A percentile compares a stretch with the other conserved stretches of the same genome.
phyloP scores from a whole-genome alignment of 2,329 filamentous ascomycete species.

The Didymella pomorum region DNA sequence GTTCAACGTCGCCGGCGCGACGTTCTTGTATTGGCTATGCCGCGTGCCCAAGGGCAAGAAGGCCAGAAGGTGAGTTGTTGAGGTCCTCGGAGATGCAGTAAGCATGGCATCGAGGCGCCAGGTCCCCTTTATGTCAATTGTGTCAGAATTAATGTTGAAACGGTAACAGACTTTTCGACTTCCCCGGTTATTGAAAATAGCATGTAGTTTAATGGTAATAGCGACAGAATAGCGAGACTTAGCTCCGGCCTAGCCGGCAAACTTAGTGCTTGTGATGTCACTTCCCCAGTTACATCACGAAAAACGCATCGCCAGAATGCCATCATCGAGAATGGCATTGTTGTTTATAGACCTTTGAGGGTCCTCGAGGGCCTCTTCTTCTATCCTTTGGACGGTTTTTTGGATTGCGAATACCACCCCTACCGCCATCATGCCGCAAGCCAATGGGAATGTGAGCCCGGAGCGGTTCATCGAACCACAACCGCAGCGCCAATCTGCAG shows the following conservation, averaged over 20 bases:
- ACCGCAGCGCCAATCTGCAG: conserved; percentile 20
- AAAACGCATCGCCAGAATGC: conserved; percentile 1
- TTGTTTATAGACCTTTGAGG: not conserved
- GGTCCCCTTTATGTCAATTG: not conserved
- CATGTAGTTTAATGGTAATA: conserved; percentile 10
- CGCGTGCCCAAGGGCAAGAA: conserved; percentile 60
- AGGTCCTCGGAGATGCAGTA: not conserved
- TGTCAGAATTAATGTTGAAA: not conserved
- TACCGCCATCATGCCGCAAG: conserved; percentile 10
- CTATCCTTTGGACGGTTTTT: not conserved
- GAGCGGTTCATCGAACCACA: conserved; percentile 16
- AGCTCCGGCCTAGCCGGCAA: conserved; percentile 6
- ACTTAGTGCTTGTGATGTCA: conserved; percentile 15
- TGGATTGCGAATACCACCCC: not conserved
- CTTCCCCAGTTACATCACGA: conserved; percentile 16
- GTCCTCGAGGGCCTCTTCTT: not conserved
- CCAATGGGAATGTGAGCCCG: conserved; percentile 13
- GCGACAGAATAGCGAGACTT: not conserved
- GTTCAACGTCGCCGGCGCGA: conserved; percentile 58
- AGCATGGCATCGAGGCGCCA: not conserved
- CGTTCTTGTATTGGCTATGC: conserved; percentile 62
- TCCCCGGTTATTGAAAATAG: not conserved
- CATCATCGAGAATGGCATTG: conserved; percentile 1
- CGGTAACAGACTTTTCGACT: conserved; percentile 13
- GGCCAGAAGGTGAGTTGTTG: conserved; percentile 35